These are phyloP conservation scores for Neurospora sp. DNA, from an alignment of 495 filamentous ascomycete species.

Conservation along the genomic window DNA sequence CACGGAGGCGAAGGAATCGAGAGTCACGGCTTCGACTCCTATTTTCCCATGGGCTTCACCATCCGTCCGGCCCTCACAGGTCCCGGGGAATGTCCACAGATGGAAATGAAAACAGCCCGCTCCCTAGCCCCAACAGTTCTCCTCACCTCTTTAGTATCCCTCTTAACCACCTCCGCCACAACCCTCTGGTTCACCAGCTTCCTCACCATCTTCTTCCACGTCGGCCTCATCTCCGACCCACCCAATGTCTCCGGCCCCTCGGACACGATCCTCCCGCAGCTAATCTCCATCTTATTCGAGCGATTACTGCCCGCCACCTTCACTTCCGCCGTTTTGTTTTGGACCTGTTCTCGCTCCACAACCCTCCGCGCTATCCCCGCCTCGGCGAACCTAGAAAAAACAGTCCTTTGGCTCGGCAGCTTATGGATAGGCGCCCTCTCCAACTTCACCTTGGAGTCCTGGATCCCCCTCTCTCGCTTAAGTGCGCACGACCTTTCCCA, in stretches of 20 bases:
- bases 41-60: slow-evolving; percentile 67
- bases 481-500: slow-evolving; percentile 64
- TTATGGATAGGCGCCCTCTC: slow-evolving; percentile 69
- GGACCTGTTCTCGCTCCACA: slow-evolving; percentile 39
- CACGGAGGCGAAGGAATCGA: slow-evolving; percentile 47
- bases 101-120: neutral
- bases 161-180: slow-evolving; percentile 60
- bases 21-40: slow-evolving; percentile 61
- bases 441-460: slow-evolving; percentile 68
- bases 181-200: slow-evolving; percentile 65
- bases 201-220: slow-evolving; percentile 61
- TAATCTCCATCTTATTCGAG: slow-evolving; percentile 61
- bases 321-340: slow-evolving; percentile 62
- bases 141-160: slow-evolving; percentile 53
- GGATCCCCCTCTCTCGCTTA: slow-evolving; percentile 70
- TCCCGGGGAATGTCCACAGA: neutral
- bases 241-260: slow-evolving; percentile 28
- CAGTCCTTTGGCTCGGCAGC: slow-evolving; percentile 64
- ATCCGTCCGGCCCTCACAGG: slow-evolving; percentile 31
- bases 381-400: slow-evolving; percentile 58
- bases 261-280: slow-evolving; percentile 35
- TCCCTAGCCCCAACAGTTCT: slow-evolving; percentile 55
- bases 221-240: slow-evolving; percentile 71
- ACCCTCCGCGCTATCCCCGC: slow-evolving; percentile 47
- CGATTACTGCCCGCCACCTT: slow-evolving; percentile 71